phyloP scores from a whole-genome alignment of 1,139 yeast species.

The Hanseniaspora gamundiae region DNA sequence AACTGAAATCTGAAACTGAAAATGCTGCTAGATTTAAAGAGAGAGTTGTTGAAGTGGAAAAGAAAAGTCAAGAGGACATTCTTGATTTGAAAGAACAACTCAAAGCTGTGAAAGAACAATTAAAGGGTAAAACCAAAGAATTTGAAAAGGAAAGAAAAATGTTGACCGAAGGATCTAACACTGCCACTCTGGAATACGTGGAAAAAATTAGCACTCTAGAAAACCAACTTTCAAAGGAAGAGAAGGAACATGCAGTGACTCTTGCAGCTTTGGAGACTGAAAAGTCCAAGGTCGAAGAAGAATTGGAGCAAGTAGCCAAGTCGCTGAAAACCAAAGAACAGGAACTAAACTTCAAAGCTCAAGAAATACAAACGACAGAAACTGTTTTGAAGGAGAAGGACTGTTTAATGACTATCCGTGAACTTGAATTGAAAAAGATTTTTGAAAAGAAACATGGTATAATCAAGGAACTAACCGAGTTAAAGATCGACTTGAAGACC shows the following conservation, averaged over 20 bases:
- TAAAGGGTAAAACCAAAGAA: slow-evolving; percentile 28
- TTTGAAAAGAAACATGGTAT: neutral
- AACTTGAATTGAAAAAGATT: neutral
- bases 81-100: neutral
- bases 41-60: neutral
- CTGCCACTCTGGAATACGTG: slow-evolving; percentile 36
- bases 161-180: slow-evolving; percentile 38
- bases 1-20: slow-evolving; percentile 1
- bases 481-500: slow-evolving; percentile 37
- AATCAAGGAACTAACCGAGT: slow-evolving; percentile 28
- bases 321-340: neutral
- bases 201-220: slow-evolving; percentile 32
- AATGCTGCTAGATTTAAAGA: neutral
- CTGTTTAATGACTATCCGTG: no score
- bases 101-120: slow-evolving; percentile 14
- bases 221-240: slow-evolving; percentile 15
- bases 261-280: slow-evolving; percentile 2
- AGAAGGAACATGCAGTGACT: slow-evolving; percentile 5
- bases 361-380: slow-evolving; percentile 2
- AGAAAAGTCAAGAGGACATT: neutral
- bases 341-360: slow-evolving; percentile 1
- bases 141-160: slow-evolving; percentile 40
- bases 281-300: neutral
- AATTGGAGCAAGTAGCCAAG: neutral
- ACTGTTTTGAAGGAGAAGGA: slow-evolving; percentile 4